Percentiles rank a stretch among this genome's conserved stretches.
These are phyloP conservation scores for Trypanosoma platydactyli DNA, from an alignment of 208 protist genomes.

Conservation along the genomic window DNA sequence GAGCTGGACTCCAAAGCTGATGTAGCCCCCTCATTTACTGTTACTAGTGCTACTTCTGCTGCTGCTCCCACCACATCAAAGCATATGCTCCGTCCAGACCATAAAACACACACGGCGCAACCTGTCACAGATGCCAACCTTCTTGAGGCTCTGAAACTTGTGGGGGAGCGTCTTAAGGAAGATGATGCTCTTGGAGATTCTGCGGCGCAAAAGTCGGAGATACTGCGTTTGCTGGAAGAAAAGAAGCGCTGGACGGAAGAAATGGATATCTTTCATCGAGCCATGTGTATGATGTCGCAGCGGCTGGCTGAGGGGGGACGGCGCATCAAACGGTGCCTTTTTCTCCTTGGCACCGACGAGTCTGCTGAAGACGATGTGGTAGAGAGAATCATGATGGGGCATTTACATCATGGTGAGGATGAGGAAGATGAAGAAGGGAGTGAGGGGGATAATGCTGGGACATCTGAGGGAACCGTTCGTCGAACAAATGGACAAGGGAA, in stretches of 20 bases:
- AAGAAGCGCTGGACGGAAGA: slow-evolving; percentile 47
- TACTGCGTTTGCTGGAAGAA: slow-evolving; percentile 36
- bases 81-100: slow-evolving; percentile 16
- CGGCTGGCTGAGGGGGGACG: slow-evolving; percentile 61
- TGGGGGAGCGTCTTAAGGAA: slow-evolving; percentile 39
- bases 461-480: too few species aligned
- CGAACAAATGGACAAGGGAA: neutral
- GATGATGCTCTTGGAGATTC: slow-evolving; percentile 32
- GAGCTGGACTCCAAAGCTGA: slow-evolving; percentile 16
- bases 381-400: slow-evolving; percentile 44
- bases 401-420: neutral
- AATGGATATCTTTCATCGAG: slow-evolving; percentile 51
- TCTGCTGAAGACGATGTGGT: slow-evolving; percentile 66
- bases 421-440: neutral
- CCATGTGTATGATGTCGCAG: slow-evolving; percentile 53
- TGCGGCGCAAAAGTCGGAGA: slow-evolving; percentile 33
- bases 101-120: slow-evolving; percentile 5
- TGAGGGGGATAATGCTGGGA: neutral
- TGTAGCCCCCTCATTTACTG: neutral
- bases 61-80: neutral
- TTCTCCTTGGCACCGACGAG: slow-evolving; percentile 77
- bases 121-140: slow-evolving; percentile 55
- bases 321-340: slow-evolving; percentile 65
- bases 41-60: too few species aligned
- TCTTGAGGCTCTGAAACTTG: slow-evolving; percentile 46